phyloP scores from a whole-genome alignment of 2,329 filamentous ascomycete genomes.

The Cadophora gregata region DNA sequence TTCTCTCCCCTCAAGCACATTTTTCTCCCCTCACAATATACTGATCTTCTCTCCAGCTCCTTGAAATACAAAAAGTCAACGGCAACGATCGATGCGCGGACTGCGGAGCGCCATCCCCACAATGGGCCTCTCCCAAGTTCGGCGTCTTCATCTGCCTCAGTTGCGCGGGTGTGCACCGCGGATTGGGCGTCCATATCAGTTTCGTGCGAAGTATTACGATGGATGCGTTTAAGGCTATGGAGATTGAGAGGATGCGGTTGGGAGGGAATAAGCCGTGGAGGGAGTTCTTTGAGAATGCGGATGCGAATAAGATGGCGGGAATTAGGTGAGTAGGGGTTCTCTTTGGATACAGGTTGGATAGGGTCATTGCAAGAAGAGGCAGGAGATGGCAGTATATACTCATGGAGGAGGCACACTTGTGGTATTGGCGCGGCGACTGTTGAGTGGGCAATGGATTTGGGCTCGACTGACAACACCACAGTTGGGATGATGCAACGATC shows the following conservation, averaged over 20 bases:
- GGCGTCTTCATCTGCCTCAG: conserved; percentile 98
- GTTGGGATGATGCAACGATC: conserved; percentile 83
- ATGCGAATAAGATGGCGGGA: conserved; percentile 69
- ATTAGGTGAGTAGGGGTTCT: conserved; percentile 47
- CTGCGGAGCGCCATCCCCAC: conserved; percentile 92
- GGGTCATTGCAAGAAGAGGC: not conserved
- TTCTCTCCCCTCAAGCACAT: not conserved
- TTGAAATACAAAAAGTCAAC: conserved; percentile 87
- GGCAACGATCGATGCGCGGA: conserved; percentile 93
- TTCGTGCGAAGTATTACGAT: conserved; percentile 98
- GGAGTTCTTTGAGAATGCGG: conserved; percentile 80
- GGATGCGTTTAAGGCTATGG: conserved; percentile 94
- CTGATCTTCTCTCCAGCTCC: conserved; percentile 63
- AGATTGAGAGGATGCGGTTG: conserved; percentile 91
- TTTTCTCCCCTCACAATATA: not conserved
- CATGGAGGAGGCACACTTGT: not conserved
- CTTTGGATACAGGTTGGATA: not conserved
- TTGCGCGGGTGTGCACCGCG: conserved; percentile 93
- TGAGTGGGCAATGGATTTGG: not conserved
- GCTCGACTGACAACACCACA: conserved; percentile 28
- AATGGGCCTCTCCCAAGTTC: conserved; percentile 98
- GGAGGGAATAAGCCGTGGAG: conserved; percentile 91
- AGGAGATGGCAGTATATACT: not conserved
- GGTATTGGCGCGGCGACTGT: not conserved
- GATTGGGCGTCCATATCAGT: conserved; percentile 95